These are phyloP conservation scores for Abrus precatorius DNA, from an alignment of 306 rosid species.

Conservation along the genomic window DNA sequence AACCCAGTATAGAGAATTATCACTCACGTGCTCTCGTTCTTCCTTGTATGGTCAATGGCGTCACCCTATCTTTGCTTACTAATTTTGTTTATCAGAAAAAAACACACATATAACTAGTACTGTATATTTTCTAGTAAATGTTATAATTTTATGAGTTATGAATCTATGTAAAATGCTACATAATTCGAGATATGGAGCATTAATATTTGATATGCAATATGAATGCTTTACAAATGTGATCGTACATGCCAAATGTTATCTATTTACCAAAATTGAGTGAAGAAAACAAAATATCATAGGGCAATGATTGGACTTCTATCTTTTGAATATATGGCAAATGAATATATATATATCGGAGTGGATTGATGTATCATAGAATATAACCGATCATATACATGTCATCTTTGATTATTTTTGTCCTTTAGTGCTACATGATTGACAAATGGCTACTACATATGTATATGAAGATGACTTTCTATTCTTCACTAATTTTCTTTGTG, in stretches of 20 bases:
- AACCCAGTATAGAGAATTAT: too few species aligned
- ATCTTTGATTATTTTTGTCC: not conserved
- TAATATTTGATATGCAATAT: not conserved
- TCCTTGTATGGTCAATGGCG: not conserved
- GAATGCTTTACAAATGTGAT: too few species aligned
- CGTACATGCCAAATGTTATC: not conserved
- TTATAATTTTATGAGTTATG: not conserved
- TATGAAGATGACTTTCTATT: constrained; percentile 1
- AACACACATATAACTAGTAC: too few species aligned
- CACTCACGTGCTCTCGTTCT: not conserved
- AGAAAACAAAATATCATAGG: not conserved
- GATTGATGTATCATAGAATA: not conserved
- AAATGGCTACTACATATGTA: not conserved
- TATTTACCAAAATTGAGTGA: not conserved
- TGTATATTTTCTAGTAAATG: not conserved
- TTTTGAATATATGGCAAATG: not conserved
- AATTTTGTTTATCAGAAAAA: too few species aligned
- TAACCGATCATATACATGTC: not conserved
- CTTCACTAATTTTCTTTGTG: not conserved
- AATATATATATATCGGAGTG: not conserved
- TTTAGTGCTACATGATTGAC: constrained; percentile 7
- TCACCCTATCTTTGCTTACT: too few species aligned
- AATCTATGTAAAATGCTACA: not conserved
- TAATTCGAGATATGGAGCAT: constrained; percentile 6
- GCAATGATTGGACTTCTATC: constrained; percentile 7